A percentile compares a stretch with the other conserved stretches of the same genome.
Evolutionary conservation across 169 alveolate genomes (phyloP).

Genomic region (Plasmodium adleri): DNA sequence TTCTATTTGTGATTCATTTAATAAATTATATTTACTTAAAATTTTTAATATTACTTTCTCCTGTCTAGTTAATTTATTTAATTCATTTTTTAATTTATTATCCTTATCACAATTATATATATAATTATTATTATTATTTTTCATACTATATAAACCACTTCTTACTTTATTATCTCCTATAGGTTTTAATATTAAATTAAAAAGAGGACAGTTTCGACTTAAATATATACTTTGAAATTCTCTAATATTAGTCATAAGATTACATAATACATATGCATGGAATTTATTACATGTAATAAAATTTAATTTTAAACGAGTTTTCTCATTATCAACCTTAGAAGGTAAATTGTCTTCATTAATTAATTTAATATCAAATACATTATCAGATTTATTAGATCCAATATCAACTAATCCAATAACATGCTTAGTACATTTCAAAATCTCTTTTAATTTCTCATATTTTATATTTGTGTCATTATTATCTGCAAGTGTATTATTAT

Average conservation of each 20-base stretch:
- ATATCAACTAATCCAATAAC: slow-evolving; percentile 61
- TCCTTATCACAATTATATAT: background rate
- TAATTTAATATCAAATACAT: slow-evolving; percentile 51
- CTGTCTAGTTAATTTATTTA: slow-evolving; percentile 4
- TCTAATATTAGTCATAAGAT: slow-evolving; percentile 65
- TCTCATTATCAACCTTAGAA: slow-evolving; percentile 5
- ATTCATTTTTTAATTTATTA: background rate
- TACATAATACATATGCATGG: slow-evolving; percentile 58
- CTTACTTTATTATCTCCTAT: background rate
- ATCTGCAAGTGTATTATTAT: background rate
- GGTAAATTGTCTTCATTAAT: slow-evolving; percentile 64
- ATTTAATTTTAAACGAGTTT: slow-evolving; percentile 52
- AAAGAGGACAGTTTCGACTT: slow-evolving; percentile 41
- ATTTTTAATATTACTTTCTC: slow-evolving; percentile 35
- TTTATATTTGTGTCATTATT: slow-evolving; percentile 24
- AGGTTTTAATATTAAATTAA: slow-evolving; percentile 44
- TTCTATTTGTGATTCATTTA: slow-evolving; percentile 66
- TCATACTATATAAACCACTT: slow-evolving; percentile 9
- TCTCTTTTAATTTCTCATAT: slow-evolving; percentile 53
- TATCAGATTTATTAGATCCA: slow-evolving; percentile 52
- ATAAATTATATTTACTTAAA: slow-evolving; percentile 24
- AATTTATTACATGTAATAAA: slow-evolving; percentile 43
- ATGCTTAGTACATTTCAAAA: slow-evolving; percentile 55
- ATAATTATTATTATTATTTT: background rate
- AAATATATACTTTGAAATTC: slow-evolving; percentile 73